Percentiles rank a stretch among this genome's conserved stretches.
Conservation (phyloP, 805 yeast genomes). For the Nakazawaea populi region DNA sequence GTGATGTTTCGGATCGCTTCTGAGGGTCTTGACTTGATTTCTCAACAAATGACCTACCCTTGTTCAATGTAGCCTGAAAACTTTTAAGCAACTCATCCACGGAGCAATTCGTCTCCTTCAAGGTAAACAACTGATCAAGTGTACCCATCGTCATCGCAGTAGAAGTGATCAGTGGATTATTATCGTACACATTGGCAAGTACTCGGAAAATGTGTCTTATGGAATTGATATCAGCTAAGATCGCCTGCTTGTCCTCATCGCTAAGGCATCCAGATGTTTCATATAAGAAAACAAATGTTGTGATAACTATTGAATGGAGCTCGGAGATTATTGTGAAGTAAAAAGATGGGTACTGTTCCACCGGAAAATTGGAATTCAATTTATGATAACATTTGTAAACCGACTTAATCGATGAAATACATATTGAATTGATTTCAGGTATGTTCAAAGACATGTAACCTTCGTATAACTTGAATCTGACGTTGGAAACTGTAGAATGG, state of each 20-base stretch:
- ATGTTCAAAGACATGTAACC: conserved; percentile 1
- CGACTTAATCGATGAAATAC: not conserved
- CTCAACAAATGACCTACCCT: not conserved
- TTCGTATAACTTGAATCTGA: conserved; percentile 3
- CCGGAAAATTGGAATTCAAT: not conserved
- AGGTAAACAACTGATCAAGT: not conserved
- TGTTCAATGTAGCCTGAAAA: not conserved
- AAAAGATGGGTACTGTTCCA: not conserved
- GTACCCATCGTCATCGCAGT: not conserved
- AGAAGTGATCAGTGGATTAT: not conserved
- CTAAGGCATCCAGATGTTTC: not conserved
- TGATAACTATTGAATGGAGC: not conserved
- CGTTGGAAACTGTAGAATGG: not conserved
- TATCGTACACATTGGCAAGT: not conserved
- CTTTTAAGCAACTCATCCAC: conserved; percentile 1
- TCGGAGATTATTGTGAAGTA: not conserved
- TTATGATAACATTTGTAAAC: not conserved
- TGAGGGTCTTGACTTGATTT: not conserved
- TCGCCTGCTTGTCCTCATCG: not conserved
- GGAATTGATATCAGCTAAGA: not conserved
- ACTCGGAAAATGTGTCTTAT: not conserved
- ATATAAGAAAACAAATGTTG: not conserved
- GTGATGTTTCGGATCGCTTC: not conserved
- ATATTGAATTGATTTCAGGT: not conserved
- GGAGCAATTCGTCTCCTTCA: not conserved